Conservation (phyloP, 1,284 basidiomycete species). For the Tilletia horrida region DNA sequence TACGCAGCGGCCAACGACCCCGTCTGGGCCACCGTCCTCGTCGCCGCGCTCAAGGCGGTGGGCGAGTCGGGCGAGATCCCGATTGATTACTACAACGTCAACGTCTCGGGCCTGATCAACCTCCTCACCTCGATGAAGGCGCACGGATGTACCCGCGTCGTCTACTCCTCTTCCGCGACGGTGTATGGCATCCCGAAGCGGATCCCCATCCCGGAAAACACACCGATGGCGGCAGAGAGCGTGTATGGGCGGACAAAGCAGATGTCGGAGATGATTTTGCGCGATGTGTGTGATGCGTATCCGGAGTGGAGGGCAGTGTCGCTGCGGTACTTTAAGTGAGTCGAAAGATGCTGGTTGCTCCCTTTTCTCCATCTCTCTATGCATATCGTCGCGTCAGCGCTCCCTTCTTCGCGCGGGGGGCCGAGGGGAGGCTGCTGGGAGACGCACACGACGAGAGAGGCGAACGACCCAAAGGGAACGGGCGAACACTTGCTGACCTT, state of each 20-base stretch:
- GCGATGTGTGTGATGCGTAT: slow-evolving; percentile 80
- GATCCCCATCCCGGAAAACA: slow-evolving; percentile 92
- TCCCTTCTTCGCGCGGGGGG: too few relatives aligned
- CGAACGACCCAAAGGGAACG: too few relatives aligned
- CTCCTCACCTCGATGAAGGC: slow-evolving; percentile 66
- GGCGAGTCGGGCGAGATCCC: slow-evolving; percentile 96
- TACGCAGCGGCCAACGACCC: slow-evolving; percentile 38
- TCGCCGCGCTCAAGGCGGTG: slow-evolving; percentile 96
- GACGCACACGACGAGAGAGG: too few relatives aligned
- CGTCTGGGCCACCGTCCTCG: slow-evolving; percentile 94
- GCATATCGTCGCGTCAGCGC: not conserved
- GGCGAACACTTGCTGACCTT: not conserved
- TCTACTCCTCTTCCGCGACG: slow-evolving; percentile 98
- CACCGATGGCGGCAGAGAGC: slow-evolving; percentile 81
- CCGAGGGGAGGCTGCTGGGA: too few relatives aligned
- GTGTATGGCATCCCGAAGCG: slow-evolving; percentile 90
- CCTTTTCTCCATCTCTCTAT: not conserved
- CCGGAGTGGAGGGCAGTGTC: slow-evolving; percentile 76
- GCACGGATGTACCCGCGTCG: slow-evolving; percentile 76
- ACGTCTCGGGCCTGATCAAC: slow-evolving; percentile 50
- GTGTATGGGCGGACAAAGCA: slow-evolving; percentile 94
- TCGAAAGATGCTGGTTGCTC: too few relatives aligned
- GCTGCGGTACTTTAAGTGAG: slow-evolving; percentile 93
- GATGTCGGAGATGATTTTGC: slow-evolving; percentile 85
- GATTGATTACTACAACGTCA: slow-evolving; percentile 61